Evolutionary conservation across 306 rosid genomes (phyloP).

Genomic region (Fragaria ananassa): DNA sequence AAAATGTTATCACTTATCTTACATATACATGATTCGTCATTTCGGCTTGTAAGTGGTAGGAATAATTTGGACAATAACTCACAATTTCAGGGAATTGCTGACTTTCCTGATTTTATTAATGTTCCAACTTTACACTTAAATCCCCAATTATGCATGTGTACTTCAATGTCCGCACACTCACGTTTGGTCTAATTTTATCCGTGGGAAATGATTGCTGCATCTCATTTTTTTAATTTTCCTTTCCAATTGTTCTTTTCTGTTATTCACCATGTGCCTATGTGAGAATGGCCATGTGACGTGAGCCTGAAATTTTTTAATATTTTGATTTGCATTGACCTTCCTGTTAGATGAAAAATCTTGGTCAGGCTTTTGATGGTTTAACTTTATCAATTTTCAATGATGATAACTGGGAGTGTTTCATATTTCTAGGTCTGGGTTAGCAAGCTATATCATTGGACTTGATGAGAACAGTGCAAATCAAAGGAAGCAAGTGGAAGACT

Average conservation of each 20-base stretch:
- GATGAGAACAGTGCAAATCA: conserved; percentile 53
- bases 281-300: neutral
- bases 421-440: conserved; percentile 75
- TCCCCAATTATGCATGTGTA: neutral
- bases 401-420: conserved; percentile 21
- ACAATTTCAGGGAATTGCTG: neutral
- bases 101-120: neutral
- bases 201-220: neutral
- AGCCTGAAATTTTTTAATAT: neutral
- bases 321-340: neutral
- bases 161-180: neutral
- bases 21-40: neutral
- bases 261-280: neutral
- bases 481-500: conserved; percentile 58
- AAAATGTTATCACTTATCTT: neutral
- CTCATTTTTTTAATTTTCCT: neutral
- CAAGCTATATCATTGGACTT: conserved; percentile 79
- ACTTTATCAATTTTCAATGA: conserved; percentile 2
- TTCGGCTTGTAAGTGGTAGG: neutral
- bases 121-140: neutral
- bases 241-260: neutral
- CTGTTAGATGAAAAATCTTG: neutral
- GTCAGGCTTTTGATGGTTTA: neutral
- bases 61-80: neutral
- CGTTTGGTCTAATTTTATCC: neutral